Base-by-base conservation (phyloP, 1,284 basidiomycete species). In the Cutaneotrichosporon spelunceum region DNA sequence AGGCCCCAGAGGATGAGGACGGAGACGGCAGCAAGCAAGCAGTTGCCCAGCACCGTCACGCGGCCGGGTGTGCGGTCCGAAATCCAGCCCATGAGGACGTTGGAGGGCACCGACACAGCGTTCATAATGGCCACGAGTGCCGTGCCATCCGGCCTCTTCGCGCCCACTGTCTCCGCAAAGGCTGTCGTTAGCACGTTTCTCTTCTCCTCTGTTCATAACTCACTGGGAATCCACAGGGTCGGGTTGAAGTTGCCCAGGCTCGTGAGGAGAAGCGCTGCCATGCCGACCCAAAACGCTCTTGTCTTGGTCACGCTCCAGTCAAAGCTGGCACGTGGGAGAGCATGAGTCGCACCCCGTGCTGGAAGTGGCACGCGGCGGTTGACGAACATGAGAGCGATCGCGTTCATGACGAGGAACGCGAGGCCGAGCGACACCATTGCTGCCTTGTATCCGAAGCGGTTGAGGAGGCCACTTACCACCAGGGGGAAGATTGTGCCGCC, bases 1-100 rank as follows among this genome's bases (percentile, higher is more conserved):
- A 79, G 74, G 0, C 79, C 79, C 78, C 79, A 80, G 21, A 78
- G 60, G 29, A 78, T 62, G n/a, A 79, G 68, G 47, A 74, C 75
- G 1, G 75, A 57, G 1, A 76, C 30, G 2, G 74, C 68, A 2
- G 70, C 67, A 6, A 72, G 71, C 6, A 73, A 26, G 61, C 72
- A 75, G 9, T 71, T 74, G 23, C 73, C 50, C 4, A 64, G 30
- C 42, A 79, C 67, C 44, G 72, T 72, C 52, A 63, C 33, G 10
- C 64, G 64, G 10, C 76, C 62, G 0, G 73, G 68, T 9, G 66
- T 58, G 9, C 67, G 66, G 65, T 80, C 79, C 10, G 75, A 73
- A 1, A 80, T 57, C 36, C 68, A 75, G 13, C 75, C 77, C 2
- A 76, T 49, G 2, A 76, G 56, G 3, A 71, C 64, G 58, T 75